Percentiles rank a stretch among this genome's conserved stretches.
Conservation (phyloP, 2,329 filamentous ascomycete species). For the Knufia petricola region DNA sequence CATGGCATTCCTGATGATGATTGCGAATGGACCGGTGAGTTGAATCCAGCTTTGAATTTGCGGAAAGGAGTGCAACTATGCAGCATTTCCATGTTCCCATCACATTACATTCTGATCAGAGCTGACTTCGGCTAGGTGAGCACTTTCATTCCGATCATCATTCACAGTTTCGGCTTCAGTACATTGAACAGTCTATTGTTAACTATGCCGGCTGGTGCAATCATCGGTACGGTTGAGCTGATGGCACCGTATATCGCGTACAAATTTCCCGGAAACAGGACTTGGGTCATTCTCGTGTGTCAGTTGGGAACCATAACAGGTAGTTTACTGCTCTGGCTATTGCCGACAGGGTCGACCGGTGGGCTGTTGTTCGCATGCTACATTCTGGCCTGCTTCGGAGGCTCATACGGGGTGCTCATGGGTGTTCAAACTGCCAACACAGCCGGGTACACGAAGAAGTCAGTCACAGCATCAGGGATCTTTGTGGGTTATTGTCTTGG, state of each 20-base stretch:
- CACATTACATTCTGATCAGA: too few relatives aligned
- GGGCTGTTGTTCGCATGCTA: constrained; percentile 41
- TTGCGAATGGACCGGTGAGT: constrained; percentile 53
- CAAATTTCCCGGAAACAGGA: constrained; percentile 27
- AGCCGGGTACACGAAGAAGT: constrained; percentile 23
- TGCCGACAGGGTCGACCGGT: constrained; percentile 35
- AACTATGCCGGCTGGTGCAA: constrained; percentile 34
- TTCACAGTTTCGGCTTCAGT: constrained; percentile 58
- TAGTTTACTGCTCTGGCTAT: constrained; percentile 35
- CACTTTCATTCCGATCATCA: constrained; percentile 62
- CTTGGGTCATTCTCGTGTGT: constrained; percentile 34
- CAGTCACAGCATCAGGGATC: constrained; percentile 15
- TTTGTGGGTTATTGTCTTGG: constrained; percentile 20
- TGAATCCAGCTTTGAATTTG: too few relatives aligned
- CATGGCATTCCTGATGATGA: constrained; percentile 60
- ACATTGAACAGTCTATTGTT: constrained; percentile 57
- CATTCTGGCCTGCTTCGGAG: constrained; percentile 38
- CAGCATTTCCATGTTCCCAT: too few relatives aligned
- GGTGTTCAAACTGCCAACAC: constrained; percentile 35
- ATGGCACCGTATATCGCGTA: constrained; percentile 34
- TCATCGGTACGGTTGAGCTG: constrained; percentile 32
- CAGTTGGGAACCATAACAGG: constrained; percentile 35
- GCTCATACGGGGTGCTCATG: constrained; percentile 43
- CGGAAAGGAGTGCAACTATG: too few relatives aligned
- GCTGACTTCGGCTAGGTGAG: too few relatives aligned